Evolutionary conservation across 257 asterid genomes (phyloP), one percentile per base, ranked within the genome.

Genomic region (Coffea canephora): DNA sequence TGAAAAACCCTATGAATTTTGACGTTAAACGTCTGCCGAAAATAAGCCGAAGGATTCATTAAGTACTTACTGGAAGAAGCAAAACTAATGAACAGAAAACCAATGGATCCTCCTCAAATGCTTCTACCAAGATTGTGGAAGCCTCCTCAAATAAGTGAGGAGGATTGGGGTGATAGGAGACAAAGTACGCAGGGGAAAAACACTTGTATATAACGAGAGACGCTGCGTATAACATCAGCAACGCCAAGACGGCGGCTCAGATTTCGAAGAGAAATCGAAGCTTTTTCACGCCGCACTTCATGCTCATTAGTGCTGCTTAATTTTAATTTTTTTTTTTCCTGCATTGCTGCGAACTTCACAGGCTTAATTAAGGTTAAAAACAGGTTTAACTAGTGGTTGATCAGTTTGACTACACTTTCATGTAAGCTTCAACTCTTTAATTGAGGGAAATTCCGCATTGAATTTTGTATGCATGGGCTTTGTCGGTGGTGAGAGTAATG

Each of bases 281-380:
- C 84, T 88, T 78, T 46, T 75, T 87, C 77, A 81, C 88, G 91
- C 88, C 93, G 90, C 77, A 92, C 87, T 84, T 84, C 87, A 84
- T 89, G 96, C 91, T 79, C 77, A 76, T 88, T 80, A 89, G 87
- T 89, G 84, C 84, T 71, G 76, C 15, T 13, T 45, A 52, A 55
- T 67, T n/a, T 75, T 39, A 2, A 39, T 39, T 39, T 39, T 39
- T 39, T 39, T 39, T 1, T 1, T 39, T 34, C 5, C 39, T 54
- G 31, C 1, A 21, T 23, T 61, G n/a, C 27, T 39, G 31, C 31
- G 31, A 61, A 18, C 31, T 21, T 64, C 67, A 46, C 49, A 61
- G 27, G 31, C 46, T 61, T 43, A 18, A 21, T 31, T 73, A 55
- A 71, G 48, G 41, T 57, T 23, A 0, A 16, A 5, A 55, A 55